Base-by-base conservation (phyloP, 2,329 filamentous ascomycete genomes). In the Helotiales sp. region DNA sequence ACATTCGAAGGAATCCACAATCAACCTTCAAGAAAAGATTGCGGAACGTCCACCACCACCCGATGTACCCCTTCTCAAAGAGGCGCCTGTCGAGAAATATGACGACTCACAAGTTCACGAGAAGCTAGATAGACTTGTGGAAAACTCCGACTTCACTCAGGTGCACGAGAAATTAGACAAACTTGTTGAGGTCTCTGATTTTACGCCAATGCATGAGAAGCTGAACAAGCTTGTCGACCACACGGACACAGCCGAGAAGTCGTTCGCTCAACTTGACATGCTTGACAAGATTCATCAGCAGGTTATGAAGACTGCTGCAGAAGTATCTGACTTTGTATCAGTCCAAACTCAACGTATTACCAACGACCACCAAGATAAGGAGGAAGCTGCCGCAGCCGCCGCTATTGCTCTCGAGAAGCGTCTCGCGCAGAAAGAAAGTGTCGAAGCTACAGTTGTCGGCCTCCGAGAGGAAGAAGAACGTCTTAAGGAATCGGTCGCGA, bases 261-360 rank as follows among this genome's bases (percentile, higher is more conserved):
- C 89, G 1, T 83, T 91, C 33, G 79, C 82, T 5, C 90, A 93
- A 65, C 82, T 97, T 46, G 88, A 89, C 61, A 90, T 90, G 24
- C 82, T 99, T 5, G 91, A 97, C 65, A 84, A 92, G 72, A 95
- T 98, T 51, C 91, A 97, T 68, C 82, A 89, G 63, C 90, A 96
- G 65, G 91, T 99, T 56, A 85, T 91, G 71, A 82, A 86, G 58
- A 96, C 91, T 1, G 92, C 93, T 1, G 84, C 86, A 19, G 91
- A 96, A 69, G 87, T 99, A 54, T 88, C 89, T 2, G 84, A 88
- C 40, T 96, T 97, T 70, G 83, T 98, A 19, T 82, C 87, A 2
- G 79, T 80, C 2, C 93, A 96, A 71, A 89, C 86, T 22, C 84
- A 87, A 69, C 84, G 89, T 22, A 89, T 91, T 60, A 80, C 83